These are phyloP conservation scores for Sonneratia caseolaris DNA, from an alignment of 345 rosid species.

Conservation along the genomic window DNA sequence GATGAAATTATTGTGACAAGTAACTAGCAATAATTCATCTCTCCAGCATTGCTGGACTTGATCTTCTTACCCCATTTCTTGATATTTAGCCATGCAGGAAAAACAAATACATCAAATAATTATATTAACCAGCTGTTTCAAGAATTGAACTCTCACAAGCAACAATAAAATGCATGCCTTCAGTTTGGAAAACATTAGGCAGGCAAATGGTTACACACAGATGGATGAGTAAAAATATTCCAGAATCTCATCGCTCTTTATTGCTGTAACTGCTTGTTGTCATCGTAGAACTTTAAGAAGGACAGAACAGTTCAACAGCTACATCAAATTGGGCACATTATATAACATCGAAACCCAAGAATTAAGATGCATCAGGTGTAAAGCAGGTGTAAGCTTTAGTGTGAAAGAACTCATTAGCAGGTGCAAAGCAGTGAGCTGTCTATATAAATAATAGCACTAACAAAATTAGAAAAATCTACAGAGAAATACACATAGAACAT, in stretches of 20 bases:
- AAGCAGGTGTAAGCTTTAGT: too few species aligned
- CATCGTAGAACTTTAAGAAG: neutral
- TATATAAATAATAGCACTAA: neutral
- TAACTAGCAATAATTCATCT: neutral
- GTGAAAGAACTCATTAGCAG: neutral
- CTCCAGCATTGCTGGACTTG: neutral
- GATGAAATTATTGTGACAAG: neutral
- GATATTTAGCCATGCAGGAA: neutral
- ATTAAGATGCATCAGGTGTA: neutral
- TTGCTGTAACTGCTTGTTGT: neutral
- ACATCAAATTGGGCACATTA: neutral
- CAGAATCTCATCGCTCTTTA: neutral
- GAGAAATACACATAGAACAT: neutral
- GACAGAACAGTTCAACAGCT: neutral
- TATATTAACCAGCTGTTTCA: neutral
- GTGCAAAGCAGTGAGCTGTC: neutral
- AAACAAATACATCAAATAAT: neutral
- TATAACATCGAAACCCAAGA: too few species aligned
- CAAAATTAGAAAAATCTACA: neutral
- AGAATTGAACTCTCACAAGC: neutral
- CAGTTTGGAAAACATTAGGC: neutral
- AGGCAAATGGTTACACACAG: neutral
- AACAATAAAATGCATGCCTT: neutral
- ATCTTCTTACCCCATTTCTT: neutral
- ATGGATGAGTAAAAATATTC: neutral